Conservation (phyloP, 192 early-diverging fungal species). For the Umbelopsis ramanniana region DNA sequence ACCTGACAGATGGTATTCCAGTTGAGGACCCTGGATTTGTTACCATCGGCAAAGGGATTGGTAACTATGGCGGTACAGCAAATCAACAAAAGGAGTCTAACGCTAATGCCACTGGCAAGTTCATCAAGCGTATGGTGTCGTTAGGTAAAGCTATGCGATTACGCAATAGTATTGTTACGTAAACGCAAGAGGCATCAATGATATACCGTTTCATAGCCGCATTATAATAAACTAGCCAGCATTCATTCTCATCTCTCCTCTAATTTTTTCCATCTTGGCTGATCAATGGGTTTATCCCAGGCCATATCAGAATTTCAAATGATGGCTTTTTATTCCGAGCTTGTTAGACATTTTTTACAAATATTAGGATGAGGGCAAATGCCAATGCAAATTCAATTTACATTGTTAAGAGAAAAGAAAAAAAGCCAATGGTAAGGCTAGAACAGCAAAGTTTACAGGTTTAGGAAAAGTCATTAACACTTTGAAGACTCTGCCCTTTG, state of each 20-base stretch:
- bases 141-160: conserved; percentile 3
- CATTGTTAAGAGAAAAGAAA: too few species aligned
- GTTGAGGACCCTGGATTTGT: conserved; percentile 19
- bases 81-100: neutral
- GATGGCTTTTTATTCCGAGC: too few species aligned
- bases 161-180: neutral
- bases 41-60: conserved; percentile 16
- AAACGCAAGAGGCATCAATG: neutral
- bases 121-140: conserved; percentile 19
- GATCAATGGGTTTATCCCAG: too few species aligned
- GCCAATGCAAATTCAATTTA: too few species aligned
- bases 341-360: too few species aligned
- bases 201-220: too few species aligned
- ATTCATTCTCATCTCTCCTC: too few species aligned
- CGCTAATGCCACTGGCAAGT: conserved; percentile 16
- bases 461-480: neutral
- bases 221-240: too few species aligned
- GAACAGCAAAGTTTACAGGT: neutral
- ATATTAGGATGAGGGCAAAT: too few species aligned
- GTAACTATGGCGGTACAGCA: neutral
- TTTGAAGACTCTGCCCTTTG: neutral
- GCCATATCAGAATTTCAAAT: too few species aligned
- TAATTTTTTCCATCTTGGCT: too few species aligned
- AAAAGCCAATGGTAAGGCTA: neutral
- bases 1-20: conserved; percentile 18